Conservation (phyloP, 257 asterid species). For the Perilla frutescens region DNA sequence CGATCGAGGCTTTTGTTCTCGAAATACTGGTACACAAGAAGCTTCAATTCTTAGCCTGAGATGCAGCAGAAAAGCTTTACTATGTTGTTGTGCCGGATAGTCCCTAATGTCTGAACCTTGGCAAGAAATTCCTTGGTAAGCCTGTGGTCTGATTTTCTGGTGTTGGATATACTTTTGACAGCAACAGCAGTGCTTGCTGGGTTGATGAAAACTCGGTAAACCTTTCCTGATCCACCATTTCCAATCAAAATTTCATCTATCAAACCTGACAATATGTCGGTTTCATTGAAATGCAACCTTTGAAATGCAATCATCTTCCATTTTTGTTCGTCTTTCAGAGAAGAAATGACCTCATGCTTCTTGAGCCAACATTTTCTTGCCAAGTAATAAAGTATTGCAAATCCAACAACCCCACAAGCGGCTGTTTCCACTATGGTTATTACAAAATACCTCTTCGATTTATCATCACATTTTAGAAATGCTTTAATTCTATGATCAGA, state of each 20-base stretch:
- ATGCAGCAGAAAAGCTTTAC: constrained; percentile 68
- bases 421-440: not conserved
- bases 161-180: constrained; percentile 55
- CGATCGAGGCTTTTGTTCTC: constrained; percentile 64
- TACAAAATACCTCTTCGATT: not conserved
- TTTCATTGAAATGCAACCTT: constrained; percentile 55
- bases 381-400: constrained; percentile 26
- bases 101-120: constrained; percentile 65
- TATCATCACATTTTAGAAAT: constrained; percentile 19
- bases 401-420: constrained; percentile 31
- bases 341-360: too few relatives aligned
- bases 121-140: constrained; percentile 64
- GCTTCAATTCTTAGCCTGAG: constrained; percentile 54
- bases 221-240: constrained; percentile 67
- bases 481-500: constrained; percentile 17
- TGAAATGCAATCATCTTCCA: constrained; percentile 41
- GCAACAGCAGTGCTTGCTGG: constrained; percentile 50
- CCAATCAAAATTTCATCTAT: constrained; percentile 63
- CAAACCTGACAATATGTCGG: constrained; percentile 51
- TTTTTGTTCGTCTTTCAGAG: constrained; percentile 2
- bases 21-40: constrained; percentile 66
- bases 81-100: constrained; percentile 63
- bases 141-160: constrained; percentile 40
- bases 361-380: constrained; percentile 34
- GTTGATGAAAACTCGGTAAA: constrained; percentile 46